Base-by-base conservation (phyloP, 495 filamentous ascomycete genomes). In the Penicillium bialowiezense region DNA sequence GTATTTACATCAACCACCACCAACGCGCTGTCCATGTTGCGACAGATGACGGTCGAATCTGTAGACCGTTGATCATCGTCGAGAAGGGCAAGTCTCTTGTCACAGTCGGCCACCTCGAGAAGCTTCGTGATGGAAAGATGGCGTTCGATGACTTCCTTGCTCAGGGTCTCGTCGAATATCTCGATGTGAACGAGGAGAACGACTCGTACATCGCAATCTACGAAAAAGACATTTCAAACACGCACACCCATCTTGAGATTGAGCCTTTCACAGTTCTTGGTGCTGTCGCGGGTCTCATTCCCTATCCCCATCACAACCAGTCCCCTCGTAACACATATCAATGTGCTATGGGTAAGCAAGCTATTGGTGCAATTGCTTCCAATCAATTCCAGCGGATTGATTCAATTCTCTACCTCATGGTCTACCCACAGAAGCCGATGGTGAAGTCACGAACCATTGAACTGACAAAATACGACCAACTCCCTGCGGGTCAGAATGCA, bases 341-440 rank as follows among this genome's bases (percentile, higher is more conserved):
- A 73, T 97, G 95, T 67, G 93, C 93, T 69, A 99, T 99, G 93
- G 93, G 93, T 76, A 99, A 99, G 71, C 93, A 99, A 87, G 93
- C 93, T 14, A 97, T 99, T 65, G 93, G 93, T 41, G 90, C 92
- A 15, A 96, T 97, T 64, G 91, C 92, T 10, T 90, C 93, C 53
- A 99, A 99, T 60, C 95, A 97, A 66, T 95, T 96, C 72, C 82
- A 88, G 50, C 85, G 93, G 18, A 93, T 99, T 64, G 93, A 99
- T 60, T 96, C 91, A 3, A 79, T 97, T 23, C 82, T 97, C 15
- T 96, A 97, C 59, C 84, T 95, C 4, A 90, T 97, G 77, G 92
- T 97, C 14, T 99, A 99, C 61, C 93, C 93, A 2, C 93, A 99
- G 58, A 89, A 96, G 55, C 93, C 93, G 5, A 90, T 99, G 84